Percentiles rank a stretch among this genome's conserved stretches.
These are phyloP conservation scores for Paratinospora sagittata DNA, from an alignment of 164 flowering plant species.

Conservation along the genomic window DNA sequence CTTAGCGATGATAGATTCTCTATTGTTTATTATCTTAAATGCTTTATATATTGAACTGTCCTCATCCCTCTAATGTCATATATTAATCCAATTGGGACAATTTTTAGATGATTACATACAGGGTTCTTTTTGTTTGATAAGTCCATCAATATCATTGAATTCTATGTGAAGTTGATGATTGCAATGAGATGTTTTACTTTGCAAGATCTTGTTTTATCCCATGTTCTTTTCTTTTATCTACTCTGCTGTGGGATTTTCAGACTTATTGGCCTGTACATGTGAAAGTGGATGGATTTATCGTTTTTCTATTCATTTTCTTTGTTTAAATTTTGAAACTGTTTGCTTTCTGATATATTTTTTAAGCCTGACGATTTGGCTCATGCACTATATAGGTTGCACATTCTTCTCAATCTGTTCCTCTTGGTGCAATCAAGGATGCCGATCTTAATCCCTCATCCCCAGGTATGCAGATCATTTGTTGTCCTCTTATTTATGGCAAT, in stretches of 20 bases:
- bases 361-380: slow-evolving; percentile 7
- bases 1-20: too few species aligned
- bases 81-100: too few species aligned
- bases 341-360: not conserved
- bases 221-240: too few species aligned
- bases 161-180: not conserved
- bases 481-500: not conserved
- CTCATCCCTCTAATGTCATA: too few species aligned
- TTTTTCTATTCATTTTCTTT: not conserved
- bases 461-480: slow-evolving; percentile 32
- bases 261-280: not conserved
- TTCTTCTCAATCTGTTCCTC: slow-evolving; percentile 32
- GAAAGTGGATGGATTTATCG: not conserved
- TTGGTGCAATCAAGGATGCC: slow-evolving; percentile 26
- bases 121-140: too few species aligned
- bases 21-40: too few species aligned
- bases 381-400: slow-evolving; percentile 38
- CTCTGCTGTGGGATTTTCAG: too few species aligned
- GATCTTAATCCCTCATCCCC: slow-evolving; percentile 31
- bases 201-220: too few species aligned
- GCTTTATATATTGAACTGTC: too few species aligned
- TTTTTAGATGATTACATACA: too few species aligned
- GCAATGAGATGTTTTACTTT: too few species aligned
- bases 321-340: not conserved
- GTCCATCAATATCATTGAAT: not conserved